Evolutionary conservation across 2,329 filamentous ascomycete species (phyloP), one percentile per base, ranked within the genome.

Genomic region (Cladobotryum mycophilum): DNA sequence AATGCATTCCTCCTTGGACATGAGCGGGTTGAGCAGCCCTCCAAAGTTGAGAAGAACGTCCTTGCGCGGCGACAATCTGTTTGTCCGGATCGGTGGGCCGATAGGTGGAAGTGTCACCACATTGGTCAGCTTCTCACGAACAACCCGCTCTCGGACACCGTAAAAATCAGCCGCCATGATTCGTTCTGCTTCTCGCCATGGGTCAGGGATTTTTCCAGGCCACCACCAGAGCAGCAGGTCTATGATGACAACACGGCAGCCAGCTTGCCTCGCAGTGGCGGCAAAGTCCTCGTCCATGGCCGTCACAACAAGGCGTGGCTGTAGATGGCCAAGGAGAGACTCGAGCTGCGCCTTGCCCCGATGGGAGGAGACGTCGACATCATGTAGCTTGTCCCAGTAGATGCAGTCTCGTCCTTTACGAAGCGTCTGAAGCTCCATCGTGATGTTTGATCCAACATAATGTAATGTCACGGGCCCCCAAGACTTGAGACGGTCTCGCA

Each of bases 161-260:
- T 41, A 46, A 37, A 47, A 47, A 1, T 51, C 49, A 17, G 44
- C 44, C 3, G 49, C 49, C 18, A 51, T 51, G 22, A 51, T 35
- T 17, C 40, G 4, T 13, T 46, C 44, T 9, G 49, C 49, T 4
- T 51, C 25, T 8, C 3, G 37, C 49, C 43, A 51, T n/a, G 25
- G 42, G 3, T 12, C 7, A 13, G 36, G 40, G 22, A 47, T 36
- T 3, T 33, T 5, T 20, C 20, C 41, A n/a, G 43, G 43, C 49
- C 49, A 51, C 17, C 38, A 51, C 49, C 49, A 51, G 11, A 51
- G 20, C 17, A 51, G 4, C 17, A 47, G 20, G 13, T 51, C 49
- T 12, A 51, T 51, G 11, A 51, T 42, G 30, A 51, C 33, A 3
- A 51, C 41, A 4, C 41, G 41, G 8, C 44, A 40, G 14, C 36